Base-by-base conservation (phyloP, 2,329 filamentous ascomycete species). In the Monosporascus ibericus region DNA sequence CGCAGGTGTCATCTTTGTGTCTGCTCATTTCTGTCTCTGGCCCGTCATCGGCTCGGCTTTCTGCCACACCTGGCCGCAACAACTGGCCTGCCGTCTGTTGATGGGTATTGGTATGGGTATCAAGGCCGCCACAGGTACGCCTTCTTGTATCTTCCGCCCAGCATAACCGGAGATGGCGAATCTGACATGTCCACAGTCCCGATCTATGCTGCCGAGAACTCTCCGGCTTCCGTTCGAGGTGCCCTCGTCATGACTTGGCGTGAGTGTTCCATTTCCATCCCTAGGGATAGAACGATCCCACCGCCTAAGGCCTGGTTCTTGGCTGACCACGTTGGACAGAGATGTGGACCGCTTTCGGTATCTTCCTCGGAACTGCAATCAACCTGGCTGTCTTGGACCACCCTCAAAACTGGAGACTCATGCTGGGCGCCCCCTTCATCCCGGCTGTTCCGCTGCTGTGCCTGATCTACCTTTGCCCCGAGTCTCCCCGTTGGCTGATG, bases 231-330 rank as follows among this genome's bases (percentile, higher is more conserved):
- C 1, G 85, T 90, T 51, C 81, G 87, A 64, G 87, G 87, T 57
- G 87, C 86, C 7, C 75, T 94, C 18, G 87, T 92, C 57, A 92
- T 92, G 88, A 85, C 84, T 56, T 92, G 88, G 88, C 86, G 65
- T 63, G 56, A 60, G 61, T 61, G 40, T 25, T 17, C 22, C 7
- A 1, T 17, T 14, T 46, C 5, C 1, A 6, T 27, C 24, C 24
- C 15, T 11, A 11, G 5, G 30, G 11, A 34, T 25, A 30, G 14
- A 24, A 9, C 39, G 18, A 14, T 42, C 4, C 42, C 17, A 18
- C 20, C 38, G 17, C 18, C 17, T 8, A 9, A 40, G 17, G 38
- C 17, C 38, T 17, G 38, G 22, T 24, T 15, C 22, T 46, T 30
- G 17, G 14, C 42, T 46, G 22, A 46, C 11, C 14, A 6, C 6